Evolutionary conservation across 495 filamentous ascomycete genomes (phyloP).

Genomic region (Penicillium fimorum): DNA sequence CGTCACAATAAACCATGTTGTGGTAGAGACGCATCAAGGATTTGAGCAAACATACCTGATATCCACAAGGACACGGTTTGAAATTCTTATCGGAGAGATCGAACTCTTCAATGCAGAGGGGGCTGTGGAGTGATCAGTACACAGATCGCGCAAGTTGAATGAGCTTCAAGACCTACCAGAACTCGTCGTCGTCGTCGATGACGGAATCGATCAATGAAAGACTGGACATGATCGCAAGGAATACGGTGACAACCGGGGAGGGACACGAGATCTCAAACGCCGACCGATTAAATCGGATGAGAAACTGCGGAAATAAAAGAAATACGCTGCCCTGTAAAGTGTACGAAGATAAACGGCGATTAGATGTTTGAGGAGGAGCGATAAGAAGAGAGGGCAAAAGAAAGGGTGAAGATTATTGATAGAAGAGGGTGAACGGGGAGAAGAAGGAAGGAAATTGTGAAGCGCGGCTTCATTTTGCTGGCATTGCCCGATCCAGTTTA

Average conservation of each 20-base stretch:
- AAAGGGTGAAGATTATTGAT: conserved; percentile 21
- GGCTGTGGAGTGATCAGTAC: conserved; percentile 50
- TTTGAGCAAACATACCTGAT: conserved; percentile 65
- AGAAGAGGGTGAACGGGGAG: conserved; percentile 24
- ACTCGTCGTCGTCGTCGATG: conserved; percentile 96
- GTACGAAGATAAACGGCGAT: conserved; percentile 15
- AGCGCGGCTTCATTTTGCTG: conserved; percentile 42
- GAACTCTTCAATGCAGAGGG: conserved; percentile 98
- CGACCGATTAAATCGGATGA: conserved; percentile 27
- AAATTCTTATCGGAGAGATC: conserved; percentile 97
- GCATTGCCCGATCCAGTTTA: conserved; percentile 34
- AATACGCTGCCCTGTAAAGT: conserved; percentile 18
- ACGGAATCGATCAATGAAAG: conserved; percentile 84
- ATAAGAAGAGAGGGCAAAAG: conserved; percentile 15
- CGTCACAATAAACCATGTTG: not conserved
- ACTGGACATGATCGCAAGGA: conserved; percentile 52
- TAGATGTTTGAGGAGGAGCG: conserved; percentile 15
- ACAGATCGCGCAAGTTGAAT: not conserved
- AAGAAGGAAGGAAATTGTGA: conserved; percentile 38
- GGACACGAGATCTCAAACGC: conserved; percentile 29
- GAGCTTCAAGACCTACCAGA: conserved; percentile 60
- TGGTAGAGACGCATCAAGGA: not conserved
- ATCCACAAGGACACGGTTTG: conserved; percentile 95
- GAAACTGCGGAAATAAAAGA: conserved; percentile 21
- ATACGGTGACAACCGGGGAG: conserved; percentile 27